Evolutionary conservation across 352 stramenopile genomes (phyloP).

Genomic region (Phytophthora multivora): DNA sequence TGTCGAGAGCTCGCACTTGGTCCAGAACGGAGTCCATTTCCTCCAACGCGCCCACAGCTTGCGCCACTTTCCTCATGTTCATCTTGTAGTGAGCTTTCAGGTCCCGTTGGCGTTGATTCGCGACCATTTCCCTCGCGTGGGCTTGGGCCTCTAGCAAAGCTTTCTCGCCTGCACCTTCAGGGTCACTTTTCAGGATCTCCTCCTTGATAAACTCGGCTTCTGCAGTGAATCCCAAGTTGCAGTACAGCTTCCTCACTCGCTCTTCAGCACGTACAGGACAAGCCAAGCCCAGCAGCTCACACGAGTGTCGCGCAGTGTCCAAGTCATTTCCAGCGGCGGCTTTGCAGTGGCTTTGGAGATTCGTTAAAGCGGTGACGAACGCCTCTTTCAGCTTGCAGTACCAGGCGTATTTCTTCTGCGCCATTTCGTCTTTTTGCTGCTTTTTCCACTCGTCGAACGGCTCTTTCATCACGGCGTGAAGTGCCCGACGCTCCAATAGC

Average conservation of each 20-base stretch:
- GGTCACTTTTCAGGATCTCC: conserved; percentile 75
- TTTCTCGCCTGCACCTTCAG: conserved; percentile 66
- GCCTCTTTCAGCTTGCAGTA: conserved; percentile 80
- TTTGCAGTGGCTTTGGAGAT: conserved; percentile 36
- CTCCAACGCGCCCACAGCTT: conserved; percentile 64
- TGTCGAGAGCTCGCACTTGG: conserved; percentile 43
- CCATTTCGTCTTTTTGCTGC: conserved; percentile 83
- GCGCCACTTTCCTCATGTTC: conserved; percentile 53
- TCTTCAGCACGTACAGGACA: conserved; percentile 60
- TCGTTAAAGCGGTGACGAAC: conserved; percentile 43
- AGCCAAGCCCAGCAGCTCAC: conserved; percentile 44
- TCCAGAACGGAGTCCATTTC: conserved; percentile 60
- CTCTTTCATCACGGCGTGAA: conserved; percentile 73
- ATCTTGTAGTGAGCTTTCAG: conserved; percentile 70
- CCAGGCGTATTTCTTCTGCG: conserved; percentile 80
- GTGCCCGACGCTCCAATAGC: conserved; percentile 84
- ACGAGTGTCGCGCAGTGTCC: conserved; percentile 24
- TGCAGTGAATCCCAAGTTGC: conserved; percentile 54
- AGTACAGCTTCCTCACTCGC: conserved; percentile 52
- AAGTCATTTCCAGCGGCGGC: background rate
- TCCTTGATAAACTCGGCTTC: conserved; percentile 48
- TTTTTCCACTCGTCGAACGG: conserved; percentile 73
- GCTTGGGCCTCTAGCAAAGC: conserved; percentile 56
- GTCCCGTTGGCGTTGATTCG: conserved; percentile 49
- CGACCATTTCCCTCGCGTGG: conserved; percentile 48